phyloP scores from a whole-genome alignment of 2,329 filamentous ascomycete genomes.

The Arthrinium phaeospermum region DNA sequence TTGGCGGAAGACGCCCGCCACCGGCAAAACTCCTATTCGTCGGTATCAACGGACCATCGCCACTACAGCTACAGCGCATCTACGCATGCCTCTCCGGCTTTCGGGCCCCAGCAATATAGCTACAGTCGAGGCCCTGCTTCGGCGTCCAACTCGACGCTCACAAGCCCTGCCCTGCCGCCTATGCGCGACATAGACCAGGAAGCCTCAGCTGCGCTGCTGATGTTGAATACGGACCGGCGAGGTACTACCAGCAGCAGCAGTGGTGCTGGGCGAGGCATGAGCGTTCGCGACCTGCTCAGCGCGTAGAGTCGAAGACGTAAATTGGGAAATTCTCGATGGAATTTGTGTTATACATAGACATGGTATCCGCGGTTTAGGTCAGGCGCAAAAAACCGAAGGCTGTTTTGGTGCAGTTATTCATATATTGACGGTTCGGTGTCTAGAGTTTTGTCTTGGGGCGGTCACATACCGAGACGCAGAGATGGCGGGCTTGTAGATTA shows the following conservation, averaged over 20 bases:
- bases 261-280: constrained; percentile 51
- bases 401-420: neutral
- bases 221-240: constrained; percentile 82
- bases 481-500: neutral
- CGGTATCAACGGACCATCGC: constrained; percentile 52
- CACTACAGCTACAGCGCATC: constrained; percentile 48
- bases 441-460: neutral
- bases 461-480: neutral
- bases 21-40: constrained; percentile 61
- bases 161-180: constrained; percentile 62
- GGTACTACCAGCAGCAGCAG: constrained; percentile 41
- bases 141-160: constrained; percentile 57
- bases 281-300: constrained; percentile 60
- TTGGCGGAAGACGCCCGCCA: constrained; percentile 50
- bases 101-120: constrained; percentile 48
- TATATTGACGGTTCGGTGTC: neutral
- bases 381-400: neutral
- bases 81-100: constrained; percentile 51
- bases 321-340: neutral
- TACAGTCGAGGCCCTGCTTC: constrained; percentile 44
- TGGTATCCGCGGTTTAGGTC: neutral
- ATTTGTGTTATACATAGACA: neutral
- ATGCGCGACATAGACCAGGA: constrained; percentile 71
- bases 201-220: constrained; percentile 83
- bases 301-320: constrained; percentile 39